A percentile compares a stretch with the other conserved stretches of the same genome.
phyloP scores from a whole-genome alignment of 345 rosid species.

The Adansonia digitata region DNA sequence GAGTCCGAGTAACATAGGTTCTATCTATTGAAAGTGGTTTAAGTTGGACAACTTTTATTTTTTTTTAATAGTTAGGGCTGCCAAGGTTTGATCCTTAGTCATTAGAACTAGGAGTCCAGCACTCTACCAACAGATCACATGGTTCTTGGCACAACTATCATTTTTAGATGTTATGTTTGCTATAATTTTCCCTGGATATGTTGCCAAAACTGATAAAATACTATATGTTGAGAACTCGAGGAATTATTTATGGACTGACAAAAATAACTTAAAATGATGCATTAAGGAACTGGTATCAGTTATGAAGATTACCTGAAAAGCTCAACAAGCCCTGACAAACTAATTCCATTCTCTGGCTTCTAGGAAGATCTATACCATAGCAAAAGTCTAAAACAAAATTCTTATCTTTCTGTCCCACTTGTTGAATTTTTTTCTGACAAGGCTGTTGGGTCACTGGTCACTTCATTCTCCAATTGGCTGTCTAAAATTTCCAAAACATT shows the following conservation, averaged over 20 bases:
- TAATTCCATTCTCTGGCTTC: conserved; percentile 15
- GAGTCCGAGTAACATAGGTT: too few relatives aligned
- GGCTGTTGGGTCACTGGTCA: too few relatives aligned
- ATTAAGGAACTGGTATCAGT: neutral
- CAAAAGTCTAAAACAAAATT: neutral
- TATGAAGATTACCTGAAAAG: conserved; percentile 26
- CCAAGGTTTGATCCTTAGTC: too few relatives aligned
- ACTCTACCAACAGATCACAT: too few relatives aligned
- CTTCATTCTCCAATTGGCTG: too few relatives aligned
- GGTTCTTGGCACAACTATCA: neutral
- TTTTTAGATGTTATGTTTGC: neutral
- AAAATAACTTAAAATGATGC: neutral
- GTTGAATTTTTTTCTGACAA: conserved; percentile 39
- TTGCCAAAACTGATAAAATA: neutral
- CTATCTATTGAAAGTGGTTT: neutral
- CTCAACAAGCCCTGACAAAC: neutral
- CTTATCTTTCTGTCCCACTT: conserved; percentile 38
- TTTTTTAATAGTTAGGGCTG: too few relatives aligned
- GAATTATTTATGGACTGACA: neutral
- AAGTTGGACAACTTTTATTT: neutral
- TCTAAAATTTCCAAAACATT: too few relatives aligned
- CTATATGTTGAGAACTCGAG: neutral
- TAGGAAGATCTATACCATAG: neutral
- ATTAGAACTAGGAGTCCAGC: too few relatives aligned
- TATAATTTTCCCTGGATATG: neutral